phyloP scores from a whole-genome alignment of 495 filamentous ascomycete genomes.

The Coniosporium apollinis region DNA sequence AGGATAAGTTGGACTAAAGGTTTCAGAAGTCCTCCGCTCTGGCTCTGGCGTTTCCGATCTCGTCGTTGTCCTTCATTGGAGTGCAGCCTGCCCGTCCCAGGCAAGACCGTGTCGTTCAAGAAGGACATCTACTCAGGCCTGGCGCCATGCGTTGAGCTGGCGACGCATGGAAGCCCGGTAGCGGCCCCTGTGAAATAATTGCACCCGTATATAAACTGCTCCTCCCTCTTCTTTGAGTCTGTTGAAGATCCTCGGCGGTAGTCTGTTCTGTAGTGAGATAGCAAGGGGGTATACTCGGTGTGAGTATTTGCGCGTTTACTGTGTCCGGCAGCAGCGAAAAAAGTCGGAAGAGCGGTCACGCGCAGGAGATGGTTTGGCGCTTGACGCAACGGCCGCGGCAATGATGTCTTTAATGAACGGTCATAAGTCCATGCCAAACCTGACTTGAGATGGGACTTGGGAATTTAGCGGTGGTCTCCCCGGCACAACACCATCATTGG shows the following conservation, averaged over 20 bases:
- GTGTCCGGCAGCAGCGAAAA: too few relatives aligned
- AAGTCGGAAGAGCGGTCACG: too few relatives aligned
- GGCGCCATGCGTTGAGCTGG: slow-evolving; percentile 11
- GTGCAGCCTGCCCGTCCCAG: slow-evolving; percentile 10
- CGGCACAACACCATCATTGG: too few relatives aligned
- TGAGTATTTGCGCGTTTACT: background rate
- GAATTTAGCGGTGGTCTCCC: too few relatives aligned
- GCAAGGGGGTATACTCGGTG: background rate
- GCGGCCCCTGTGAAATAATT: background rate
- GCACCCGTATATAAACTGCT: too few relatives aligned
- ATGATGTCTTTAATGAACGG: too few relatives aligned
- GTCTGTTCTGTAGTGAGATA: too few relatives aligned
- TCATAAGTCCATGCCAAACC: too few relatives aligned
- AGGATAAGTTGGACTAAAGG: slow-evolving; percentile 13
- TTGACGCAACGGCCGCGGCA: too few relatives aligned
- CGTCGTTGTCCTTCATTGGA: background rate
- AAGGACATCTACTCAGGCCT: slow-evolving; percentile 14
- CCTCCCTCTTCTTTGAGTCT: too few relatives aligned
- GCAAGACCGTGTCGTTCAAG: slow-evolving; percentile 12
- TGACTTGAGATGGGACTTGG: too few relatives aligned
- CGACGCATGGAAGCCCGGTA: background rate
- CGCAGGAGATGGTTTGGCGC: too few relatives aligned
- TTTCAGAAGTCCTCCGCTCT: slow-evolving; percentile 9
- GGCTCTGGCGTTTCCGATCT: slow-evolving; percentile 9
- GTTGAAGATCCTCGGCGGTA: background rate